Evolutionary conservation across 768 basidiomycete genomes (phyloP), one percentile per base, ranked within the genome.

Genomic region (Pulveroboletus sp.): DNA sequence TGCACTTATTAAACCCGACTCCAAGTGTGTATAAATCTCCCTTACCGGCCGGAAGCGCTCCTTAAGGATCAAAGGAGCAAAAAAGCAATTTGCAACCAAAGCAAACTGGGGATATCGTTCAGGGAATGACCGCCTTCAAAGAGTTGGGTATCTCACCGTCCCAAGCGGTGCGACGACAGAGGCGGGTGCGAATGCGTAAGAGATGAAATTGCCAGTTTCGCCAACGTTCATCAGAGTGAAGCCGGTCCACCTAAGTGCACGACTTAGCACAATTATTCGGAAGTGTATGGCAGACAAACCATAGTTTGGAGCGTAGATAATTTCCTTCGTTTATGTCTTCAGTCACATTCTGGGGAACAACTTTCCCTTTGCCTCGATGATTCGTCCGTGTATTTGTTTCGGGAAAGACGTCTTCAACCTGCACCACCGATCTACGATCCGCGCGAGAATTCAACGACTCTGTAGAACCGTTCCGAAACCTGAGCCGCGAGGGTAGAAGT

Each of bases 111-210:
- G 17, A n/a, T 29, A 6, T 7, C 5, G 32, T 20, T 56, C 19
- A 51, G 47, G 13, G 13, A 9, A 29, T 16, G 36, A 43, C 43
- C 43, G 23, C 17, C 23, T 14, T 22, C 26, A 34, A 47, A 26
- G 23, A n/a, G 16, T n/a, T 10, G 19, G 36, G 70, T 5, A 20
- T 50, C 83, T 71, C 58, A 95, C 93, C 38, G 91, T 93, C n/a
- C 95, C 95, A 11, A 98, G 75, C 24, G 95, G 95, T 0, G 95
- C 93, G 12, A 97, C 93, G 5, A 94, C 72, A n/a, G 89, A 91
- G 6, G 92, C 91, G 9, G 92, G 92, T 19, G 91, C 91, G 68
- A 79, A 94, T 0, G 85, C 92, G 53, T 94, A 94, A 0, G 89
- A 89, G 40, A 84, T 85, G 60, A 96, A 97, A 63, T 97, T 97